phyloP scores from a whole-genome alignment of 331 rosid species.

The Malus hybrid region DNA sequence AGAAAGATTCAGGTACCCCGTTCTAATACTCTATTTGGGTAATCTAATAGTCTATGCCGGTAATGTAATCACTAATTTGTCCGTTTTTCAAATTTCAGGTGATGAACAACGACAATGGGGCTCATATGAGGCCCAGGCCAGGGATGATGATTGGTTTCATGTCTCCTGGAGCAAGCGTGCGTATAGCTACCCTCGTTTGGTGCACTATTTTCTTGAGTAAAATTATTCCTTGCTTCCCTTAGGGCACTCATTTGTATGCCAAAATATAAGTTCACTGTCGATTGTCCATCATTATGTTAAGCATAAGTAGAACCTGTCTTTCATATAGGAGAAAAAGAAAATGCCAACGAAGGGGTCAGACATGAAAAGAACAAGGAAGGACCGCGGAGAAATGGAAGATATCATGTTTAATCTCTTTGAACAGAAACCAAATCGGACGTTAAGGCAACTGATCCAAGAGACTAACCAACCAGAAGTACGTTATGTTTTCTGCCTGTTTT shows the following conservation, averaged over 20 bases:
- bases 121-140: slow-evolving; percentile 80
- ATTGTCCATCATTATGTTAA: neutral
- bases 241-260: neutral
- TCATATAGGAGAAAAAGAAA: slow-evolving; percentile 73
- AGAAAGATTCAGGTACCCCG: slow-evolving; percentile 81
- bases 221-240: neutral
- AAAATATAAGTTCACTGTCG: neutral
- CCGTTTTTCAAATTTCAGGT: slow-evolving; percentile 44
- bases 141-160: slow-evolving; percentile 48
- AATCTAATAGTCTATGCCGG: neutral
- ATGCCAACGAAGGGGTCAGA: slow-evolving; percentile 43
- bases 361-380: slow-evolving; percentile 72
- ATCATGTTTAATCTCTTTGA: slow-evolving; percentile 82
- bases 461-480: slow-evolving; percentile 96
- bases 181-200: slow-evolving; percentile 15
- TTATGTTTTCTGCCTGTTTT: slow-evolving; percentile 22
- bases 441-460: slow-evolving; percentile 69
- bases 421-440: slow-evolving; percentile 67
- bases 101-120: slow-evolving; percentile 60
- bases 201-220: neutral
- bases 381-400: slow-evolving; percentile 80
- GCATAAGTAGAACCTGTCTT: slow-evolving; percentile 16
- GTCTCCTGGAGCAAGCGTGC: slow-evolving; percentile 45
- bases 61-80: neutral
- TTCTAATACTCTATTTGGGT: neutral